These are phyloP conservation scores for Globisporangium mamillatum DNA, from an alignment of 352 stramenopile species.

Conservation along the genomic window DNA sequence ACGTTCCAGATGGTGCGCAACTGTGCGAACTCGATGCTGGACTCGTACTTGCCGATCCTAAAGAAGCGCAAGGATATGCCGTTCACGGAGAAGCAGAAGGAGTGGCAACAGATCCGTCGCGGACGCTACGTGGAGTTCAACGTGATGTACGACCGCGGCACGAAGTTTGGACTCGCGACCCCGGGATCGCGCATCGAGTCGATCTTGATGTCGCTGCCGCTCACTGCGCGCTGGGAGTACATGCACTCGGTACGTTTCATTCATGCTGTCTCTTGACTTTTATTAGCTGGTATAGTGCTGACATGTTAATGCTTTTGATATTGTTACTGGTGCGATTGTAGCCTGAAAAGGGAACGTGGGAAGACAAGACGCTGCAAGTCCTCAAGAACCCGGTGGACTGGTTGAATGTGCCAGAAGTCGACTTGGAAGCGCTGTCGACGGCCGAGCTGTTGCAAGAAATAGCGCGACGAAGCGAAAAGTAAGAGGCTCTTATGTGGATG, in stretches of 20 bases:
- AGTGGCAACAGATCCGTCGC: slow-evolving; percentile 97
- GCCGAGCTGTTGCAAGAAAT: slow-evolving; percentile 76
- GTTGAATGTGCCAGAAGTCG: slow-evolving; percentile 81
- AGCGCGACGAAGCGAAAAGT: slow-evolving; percentile 62
- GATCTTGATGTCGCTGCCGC: slow-evolving; percentile 98
- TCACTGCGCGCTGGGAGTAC: slow-evolving; percentile 98
- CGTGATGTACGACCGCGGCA: slow-evolving; percentile 98
- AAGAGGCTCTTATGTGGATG: not conserved
- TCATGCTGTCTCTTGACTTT: slow-evolving; percentile 1
- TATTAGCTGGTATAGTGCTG: not conserved
- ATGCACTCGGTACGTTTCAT: slow-evolving; percentile 52
- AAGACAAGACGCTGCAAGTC: slow-evolving; percentile 92
- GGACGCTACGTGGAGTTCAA: slow-evolving; percentile 99
- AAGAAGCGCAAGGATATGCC: slow-evolving; percentile 93
- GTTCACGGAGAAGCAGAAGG: slow-evolving; percentile 95
- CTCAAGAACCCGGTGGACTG: slow-evolving; percentile 94
- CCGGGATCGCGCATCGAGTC: slow-evolving; percentile 95
- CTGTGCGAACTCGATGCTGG: slow-evolving; percentile 82
- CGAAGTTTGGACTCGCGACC: slow-evolving; percentile 97
- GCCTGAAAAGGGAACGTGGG: slow-evolving; percentile 84
- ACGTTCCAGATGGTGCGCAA: slow-evolving; percentile 79
- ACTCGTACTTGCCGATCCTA: slow-evolving; percentile 96
- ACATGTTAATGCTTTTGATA: not conserved
- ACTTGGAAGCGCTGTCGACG: slow-evolving; percentile 70
- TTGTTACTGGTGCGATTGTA: slow-evolving; percentile 39